Evolutionary conservation across 2,329 filamentous ascomycete genomes (phyloP).

Genomic region (Aspergillus nomiae): DNA sequence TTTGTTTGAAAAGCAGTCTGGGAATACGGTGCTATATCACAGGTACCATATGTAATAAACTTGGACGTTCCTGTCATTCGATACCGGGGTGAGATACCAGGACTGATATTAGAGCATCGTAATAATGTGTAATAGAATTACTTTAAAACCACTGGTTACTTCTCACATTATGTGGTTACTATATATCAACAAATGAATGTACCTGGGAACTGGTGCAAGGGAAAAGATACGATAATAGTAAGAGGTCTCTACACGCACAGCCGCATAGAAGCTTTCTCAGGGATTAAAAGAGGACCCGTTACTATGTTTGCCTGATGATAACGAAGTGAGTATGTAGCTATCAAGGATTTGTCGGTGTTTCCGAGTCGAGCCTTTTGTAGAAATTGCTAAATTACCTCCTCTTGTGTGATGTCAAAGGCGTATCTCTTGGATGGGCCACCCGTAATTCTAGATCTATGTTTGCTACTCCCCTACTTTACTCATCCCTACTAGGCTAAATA

Average conservation of each 20-base stretch:
- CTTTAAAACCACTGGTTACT: background rate
- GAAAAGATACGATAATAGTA: too few relatives aligned
- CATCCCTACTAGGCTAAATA: background rate
- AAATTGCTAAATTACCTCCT: background rate
- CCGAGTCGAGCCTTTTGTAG: too few relatives aligned
- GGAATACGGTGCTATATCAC: background rate
- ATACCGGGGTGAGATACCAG: too few relatives aligned
- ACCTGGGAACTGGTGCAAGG: too few relatives aligned
- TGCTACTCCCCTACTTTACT: background rate
- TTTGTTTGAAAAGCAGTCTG: background rate
- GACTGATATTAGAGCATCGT: fast-evolving
- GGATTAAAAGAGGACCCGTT: too few relatives aligned
- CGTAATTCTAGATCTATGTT: background rate
- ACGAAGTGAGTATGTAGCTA: too few relatives aligned
- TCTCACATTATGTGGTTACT: background rate
- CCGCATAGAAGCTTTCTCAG: too few relatives aligned
- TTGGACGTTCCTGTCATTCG: background rate
- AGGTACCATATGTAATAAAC: background rate
- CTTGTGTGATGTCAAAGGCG: background rate
- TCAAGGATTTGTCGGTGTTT: too few relatives aligned
- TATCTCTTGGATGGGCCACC: background rate
- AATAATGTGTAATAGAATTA: background rate
- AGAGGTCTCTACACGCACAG: too few relatives aligned
- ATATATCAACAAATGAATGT: background rate
- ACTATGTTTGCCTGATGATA: too few relatives aligned